Evolutionary conservation across 768 basidiomycete species (phyloP).

Genomic region (Artomyces pyxidatus): DNA sequence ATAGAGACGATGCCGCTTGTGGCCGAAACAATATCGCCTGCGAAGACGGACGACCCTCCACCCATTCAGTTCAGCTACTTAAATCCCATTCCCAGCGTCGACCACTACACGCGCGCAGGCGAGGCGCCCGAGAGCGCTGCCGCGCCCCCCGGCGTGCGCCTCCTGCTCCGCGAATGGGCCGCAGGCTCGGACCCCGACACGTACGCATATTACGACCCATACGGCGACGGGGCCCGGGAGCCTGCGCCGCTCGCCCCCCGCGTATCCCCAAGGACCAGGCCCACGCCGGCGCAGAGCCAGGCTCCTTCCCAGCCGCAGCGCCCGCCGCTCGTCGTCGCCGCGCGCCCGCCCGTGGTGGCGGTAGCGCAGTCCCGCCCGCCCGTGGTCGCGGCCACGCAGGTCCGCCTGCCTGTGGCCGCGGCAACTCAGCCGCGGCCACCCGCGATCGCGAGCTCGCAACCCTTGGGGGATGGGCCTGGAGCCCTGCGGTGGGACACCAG

Average conservation of each 20-base stretch:
- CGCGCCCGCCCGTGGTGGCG: neutral
- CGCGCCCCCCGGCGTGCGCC: constrained; percentile 44
- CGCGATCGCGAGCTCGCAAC: neutral
- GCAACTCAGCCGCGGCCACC: constrained; percentile 15
- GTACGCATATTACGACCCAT: constrained; percentile 50
- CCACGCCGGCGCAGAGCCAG: neutral
- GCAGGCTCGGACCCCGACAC: constrained; percentile 41
- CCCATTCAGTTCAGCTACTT: constrained; percentile 55
- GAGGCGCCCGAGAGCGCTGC: neutral
- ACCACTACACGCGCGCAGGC: constrained; percentile 21
- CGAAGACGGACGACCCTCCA: constrained; percentile 38
- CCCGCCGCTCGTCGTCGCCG: neutral
- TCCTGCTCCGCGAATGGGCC: constrained; percentile 65
- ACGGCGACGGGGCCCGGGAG: constrained; percentile 23
- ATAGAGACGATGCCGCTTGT: constrained; percentile 54
- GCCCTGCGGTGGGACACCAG: neutral
- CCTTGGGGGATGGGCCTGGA: constrained; percentile 4
- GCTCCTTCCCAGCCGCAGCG: neutral
- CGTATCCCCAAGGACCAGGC: too few species aligned
- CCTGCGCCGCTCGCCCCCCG: neutral
- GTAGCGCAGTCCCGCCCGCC: constrained; percentile 29
- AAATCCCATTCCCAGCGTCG: constrained; percentile 34
- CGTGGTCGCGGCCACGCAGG: constrained; percentile 26
- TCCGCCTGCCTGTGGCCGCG: constrained; percentile 34
- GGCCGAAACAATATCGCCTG: constrained; percentile 32